phyloP scores from a whole-genome alignment of 768 basidiomycete species.

The Cystofilobasidium macerans region DNA sequence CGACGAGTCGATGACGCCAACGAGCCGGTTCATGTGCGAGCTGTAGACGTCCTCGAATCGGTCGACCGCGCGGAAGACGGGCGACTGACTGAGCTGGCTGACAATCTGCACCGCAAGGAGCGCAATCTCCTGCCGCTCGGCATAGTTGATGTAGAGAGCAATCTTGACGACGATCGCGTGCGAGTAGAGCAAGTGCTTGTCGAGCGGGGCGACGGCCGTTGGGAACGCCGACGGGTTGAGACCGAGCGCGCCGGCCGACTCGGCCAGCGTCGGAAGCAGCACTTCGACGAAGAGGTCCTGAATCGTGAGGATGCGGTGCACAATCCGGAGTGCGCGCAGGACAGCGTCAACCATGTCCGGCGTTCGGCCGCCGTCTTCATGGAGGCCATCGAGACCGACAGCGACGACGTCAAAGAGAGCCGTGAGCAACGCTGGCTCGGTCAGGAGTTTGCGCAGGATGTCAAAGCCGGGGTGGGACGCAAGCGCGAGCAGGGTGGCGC shows the following conservation, averaged over 20 bases:
- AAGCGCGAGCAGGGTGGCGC: constrained; percentile 37
- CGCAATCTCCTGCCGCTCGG: constrained; percentile 55
- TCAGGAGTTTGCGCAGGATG: constrained; percentile 65
- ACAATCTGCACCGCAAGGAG: constrained; percentile 71
- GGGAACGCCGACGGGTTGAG: constrained; percentile 11
- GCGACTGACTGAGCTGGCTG: constrained; percentile 53
- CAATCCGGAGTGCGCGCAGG: constrained; percentile 66
- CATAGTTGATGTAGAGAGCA: constrained; percentile 63
- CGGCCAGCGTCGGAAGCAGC: constrained; percentile 62
- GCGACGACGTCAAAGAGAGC: constrained; percentile 67
- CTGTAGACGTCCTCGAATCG: constrained; percentile 38
- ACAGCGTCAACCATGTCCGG: constrained; percentile 62
- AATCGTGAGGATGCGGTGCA: constrained; percentile 67
- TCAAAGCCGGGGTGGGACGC: constrained; percentile 71
- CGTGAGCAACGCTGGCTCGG: constrained; percentile 58
- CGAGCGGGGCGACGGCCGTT: constrained; percentile 26
- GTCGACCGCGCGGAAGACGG: constrained; percentile 44
- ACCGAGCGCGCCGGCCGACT: constrained; percentile 33
- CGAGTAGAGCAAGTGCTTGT: constrained; percentile 31
- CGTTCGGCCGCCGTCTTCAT: constrained; percentile 49
- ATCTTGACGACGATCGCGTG: constrained; percentile 54
- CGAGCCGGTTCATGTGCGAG: constrained; percentile 51
- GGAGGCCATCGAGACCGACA: constrained; percentile 66
- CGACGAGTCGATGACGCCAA: constrained; percentile 67
- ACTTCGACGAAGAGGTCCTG: constrained; percentile 85